Conservation (phyloP, 129 eudicot genomes). For the Gnaphalium uliginosum region DNA sequence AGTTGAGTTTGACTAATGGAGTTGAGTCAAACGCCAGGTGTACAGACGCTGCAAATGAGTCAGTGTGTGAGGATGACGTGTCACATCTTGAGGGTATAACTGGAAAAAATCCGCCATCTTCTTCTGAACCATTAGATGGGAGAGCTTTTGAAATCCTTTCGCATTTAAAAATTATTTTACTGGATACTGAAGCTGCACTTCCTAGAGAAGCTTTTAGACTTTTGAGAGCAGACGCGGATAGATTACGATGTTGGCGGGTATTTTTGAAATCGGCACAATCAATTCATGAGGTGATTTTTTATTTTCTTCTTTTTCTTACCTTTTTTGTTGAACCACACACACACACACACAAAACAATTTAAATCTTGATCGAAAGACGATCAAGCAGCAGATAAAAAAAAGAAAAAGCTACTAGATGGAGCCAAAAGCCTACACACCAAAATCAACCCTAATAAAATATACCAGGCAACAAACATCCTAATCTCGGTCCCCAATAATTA, state of each 20-base stretch:
- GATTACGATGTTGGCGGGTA: slow-evolving; percentile 68
- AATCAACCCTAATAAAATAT: too few species aligned
- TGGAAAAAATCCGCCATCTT: slow-evolving; percentile 28
- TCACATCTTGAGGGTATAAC: slow-evolving; percentile 19
- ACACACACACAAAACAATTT: too few species aligned
- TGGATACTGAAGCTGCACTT: slow-evolving; percentile 87
- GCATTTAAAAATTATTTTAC: slow-evolving; percentile 63
- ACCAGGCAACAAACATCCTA: too few species aligned
- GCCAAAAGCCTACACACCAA: too few species aligned
- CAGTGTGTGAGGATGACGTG: slow-evolving; percentile 27
- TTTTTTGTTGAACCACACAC: not conserved
- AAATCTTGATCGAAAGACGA: too few species aligned
- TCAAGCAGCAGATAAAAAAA: too few species aligned
- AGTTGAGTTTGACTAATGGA: slow-evolving; percentile 19
- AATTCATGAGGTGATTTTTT: slow-evolving; percentile 65
- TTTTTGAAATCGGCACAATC: slow-evolving; percentile 75
- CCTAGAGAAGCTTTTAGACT: slow-evolving; percentile 69
- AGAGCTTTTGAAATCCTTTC: slow-evolving; percentile 57
- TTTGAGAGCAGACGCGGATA: slow-evolving; percentile 47
- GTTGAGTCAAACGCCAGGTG: slow-evolving; percentile 37
- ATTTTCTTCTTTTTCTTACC: not conserved
- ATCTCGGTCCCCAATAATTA: too few species aligned
- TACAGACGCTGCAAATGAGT: slow-evolving; percentile 6
- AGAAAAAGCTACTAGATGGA: too few species aligned
- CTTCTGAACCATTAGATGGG: slow-evolving; percentile 49